These are phyloP conservation scores for Pluteus cervinus DNA, from an alignment of 768 basidiomycete species.

Conservation along the genomic window DNA sequence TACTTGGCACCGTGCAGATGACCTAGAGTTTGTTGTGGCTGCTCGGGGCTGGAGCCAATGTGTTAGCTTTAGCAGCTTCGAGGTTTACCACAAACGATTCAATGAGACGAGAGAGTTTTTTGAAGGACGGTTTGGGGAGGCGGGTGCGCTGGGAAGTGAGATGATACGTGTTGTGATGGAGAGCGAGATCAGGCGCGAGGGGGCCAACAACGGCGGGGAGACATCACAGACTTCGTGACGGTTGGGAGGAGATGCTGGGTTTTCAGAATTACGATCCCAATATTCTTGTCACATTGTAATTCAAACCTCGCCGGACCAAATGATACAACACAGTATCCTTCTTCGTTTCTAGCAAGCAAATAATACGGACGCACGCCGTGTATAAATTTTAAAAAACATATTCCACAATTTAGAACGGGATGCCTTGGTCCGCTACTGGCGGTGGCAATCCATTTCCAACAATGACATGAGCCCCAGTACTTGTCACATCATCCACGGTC, in stretches of 20 bases:
- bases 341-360: too few species aligned
- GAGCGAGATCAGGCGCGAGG: conserved; percentile 38
- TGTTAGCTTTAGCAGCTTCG: conserved; percentile 88
- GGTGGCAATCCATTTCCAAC: conserved; percentile 34
- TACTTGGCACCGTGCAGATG: conserved; percentile 77
- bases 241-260: too few species aligned
- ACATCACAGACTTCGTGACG: too few species aligned
- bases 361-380: too few species aligned
- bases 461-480: conserved; percentile 30
- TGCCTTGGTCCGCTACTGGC: conserved; percentile 28
- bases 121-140: conserved; percentile 82
- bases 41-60: conserved; percentile 96
- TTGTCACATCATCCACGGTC: conserved; percentile 28
- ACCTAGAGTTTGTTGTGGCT: conserved; percentile 91
- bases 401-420: conserved; percentile 13
- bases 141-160: conserved; percentile 69
- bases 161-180: conserved; percentile 89
- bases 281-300: too few species aligned
- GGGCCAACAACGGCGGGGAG: too few species aligned
- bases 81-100: conserved; percentile 79
- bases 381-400: too few species aligned
- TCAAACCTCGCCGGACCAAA: too few species aligned
- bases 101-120: conserved; percentile 78
- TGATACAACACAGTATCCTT: too few species aligned
- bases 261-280: too few species aligned